Conservation (phyloP, 208 protist species). For the Leishmania tarentolae region DNA sequence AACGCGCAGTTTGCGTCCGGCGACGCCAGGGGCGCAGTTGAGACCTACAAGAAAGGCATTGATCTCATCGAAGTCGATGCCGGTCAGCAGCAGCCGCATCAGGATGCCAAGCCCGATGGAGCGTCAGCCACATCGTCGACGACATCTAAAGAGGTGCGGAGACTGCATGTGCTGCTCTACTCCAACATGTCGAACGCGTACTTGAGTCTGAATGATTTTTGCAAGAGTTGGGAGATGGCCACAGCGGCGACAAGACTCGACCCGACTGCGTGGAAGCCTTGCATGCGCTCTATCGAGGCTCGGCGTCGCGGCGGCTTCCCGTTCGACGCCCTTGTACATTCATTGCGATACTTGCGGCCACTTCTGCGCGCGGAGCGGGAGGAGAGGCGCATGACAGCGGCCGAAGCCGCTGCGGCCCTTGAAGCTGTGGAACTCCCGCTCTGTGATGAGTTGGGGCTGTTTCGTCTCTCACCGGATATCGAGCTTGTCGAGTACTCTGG, state of each 20-base stretch:
- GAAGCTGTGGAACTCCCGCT: slow-evolving; percentile 41
- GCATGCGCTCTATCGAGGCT: slow-evolving; percentile 71
- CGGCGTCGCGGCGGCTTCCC: slow-evolving; percentile 54
- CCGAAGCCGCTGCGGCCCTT: slow-evolving; percentile 31
- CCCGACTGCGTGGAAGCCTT: slow-evolving; percentile 57
- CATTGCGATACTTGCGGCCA: slow-evolving; percentile 56
- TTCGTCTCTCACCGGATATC: slow-evolving; percentile 55
- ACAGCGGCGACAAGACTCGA: slow-evolving; percentile 38
- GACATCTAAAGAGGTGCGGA: neutral
- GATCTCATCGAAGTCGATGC: slow-evolving; percentile 11
- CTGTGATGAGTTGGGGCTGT: slow-evolving; percentile 54
- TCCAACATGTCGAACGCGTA: slow-evolving; percentile 78
- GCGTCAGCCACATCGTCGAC: neutral
- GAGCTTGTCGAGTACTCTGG: slow-evolving; percentile 75
- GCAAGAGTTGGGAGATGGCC: slow-evolving; percentile 48
- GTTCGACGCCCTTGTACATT: slow-evolving; percentile 80
- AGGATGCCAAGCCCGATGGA: neutral
- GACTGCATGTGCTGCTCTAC: slow-evolving; percentile 54
- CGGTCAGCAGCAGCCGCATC: neutral
- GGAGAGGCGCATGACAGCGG: slow-evolving; percentile 21
- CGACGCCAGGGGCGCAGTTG: slow-evolving; percentile 39
- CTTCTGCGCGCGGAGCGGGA: slow-evolving; percentile 44
- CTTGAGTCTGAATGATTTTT: slow-evolving; percentile 31
- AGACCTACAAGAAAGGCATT: slow-evolving; percentile 44
- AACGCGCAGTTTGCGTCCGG: slow-evolving; percentile 55